Conservation (phyloP, 1,284 basidiomycete species). For the Melampsora americana region DNA sequence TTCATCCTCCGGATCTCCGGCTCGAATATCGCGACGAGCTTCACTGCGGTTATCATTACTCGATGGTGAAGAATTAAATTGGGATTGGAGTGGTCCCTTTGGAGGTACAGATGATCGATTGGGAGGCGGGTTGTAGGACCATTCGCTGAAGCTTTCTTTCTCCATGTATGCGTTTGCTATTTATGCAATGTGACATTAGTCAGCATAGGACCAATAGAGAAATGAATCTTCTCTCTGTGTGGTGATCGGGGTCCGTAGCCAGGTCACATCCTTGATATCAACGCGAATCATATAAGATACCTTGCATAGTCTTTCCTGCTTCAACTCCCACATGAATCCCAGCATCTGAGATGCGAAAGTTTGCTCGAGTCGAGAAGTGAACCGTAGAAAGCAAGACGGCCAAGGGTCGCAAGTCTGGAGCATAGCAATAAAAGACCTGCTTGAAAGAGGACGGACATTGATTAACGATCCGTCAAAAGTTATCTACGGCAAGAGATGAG, state of each 20-base stretch:
- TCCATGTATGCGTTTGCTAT: constrained; percentile 34
- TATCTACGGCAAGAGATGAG: no score
- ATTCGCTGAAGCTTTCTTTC: constrained; percentile 22
- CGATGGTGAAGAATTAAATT: neutral
- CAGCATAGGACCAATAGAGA: neutral
- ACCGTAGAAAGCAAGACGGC: constrained; percentile 28
- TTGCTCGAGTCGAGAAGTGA: constrained; percentile 31
- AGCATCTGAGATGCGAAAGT: constrained; percentile 15
- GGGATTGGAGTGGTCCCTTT: neutral
- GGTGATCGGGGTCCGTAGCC: neutral
- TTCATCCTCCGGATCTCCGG: neutral
- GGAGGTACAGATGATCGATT: neutral
- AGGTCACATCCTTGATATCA: neutral
- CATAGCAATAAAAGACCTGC: constrained; percentile 37
- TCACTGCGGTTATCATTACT: no score
- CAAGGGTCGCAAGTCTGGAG: constrained; percentile 31
- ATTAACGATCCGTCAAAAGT: no score
- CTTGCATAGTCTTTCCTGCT: constrained; percentile 29
- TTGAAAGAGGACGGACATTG: neutral
- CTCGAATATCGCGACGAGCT: neutral
- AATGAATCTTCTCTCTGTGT: neutral
- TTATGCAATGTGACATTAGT: neutral
- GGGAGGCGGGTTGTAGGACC: constrained; percentile 27
- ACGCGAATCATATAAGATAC: neutral
- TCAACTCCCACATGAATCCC: constrained; percentile 32